Evolutionary conservation across 176 grass and related monocot species (phyloP).

Genomic region (Lolium perenne): DNA sequence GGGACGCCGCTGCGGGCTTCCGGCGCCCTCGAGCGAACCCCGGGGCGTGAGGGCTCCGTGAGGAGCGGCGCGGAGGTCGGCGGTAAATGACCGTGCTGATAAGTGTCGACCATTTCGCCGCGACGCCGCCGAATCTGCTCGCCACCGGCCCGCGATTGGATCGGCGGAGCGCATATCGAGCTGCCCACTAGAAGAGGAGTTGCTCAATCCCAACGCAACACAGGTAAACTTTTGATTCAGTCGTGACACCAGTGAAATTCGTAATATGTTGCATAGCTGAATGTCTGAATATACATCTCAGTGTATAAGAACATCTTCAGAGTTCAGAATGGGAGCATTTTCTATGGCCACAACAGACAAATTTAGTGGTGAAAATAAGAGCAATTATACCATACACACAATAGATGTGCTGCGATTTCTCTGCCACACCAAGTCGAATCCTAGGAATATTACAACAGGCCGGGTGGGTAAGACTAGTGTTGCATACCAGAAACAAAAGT

Average conservation of each 20-base stretch:
- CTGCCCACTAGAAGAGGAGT: not conserved
- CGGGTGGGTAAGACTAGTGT: not conserved
- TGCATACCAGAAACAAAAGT: not conserved
- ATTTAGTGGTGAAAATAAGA: too few relatives aligned
- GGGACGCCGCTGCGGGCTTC: too few relatives aligned
- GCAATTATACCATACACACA: too few relatives aligned
- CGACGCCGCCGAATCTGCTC: not conserved
- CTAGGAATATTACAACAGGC: not conserved
- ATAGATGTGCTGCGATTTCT: too few relatives aligned
- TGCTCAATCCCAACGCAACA: not conserved
- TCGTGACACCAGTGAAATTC: not conserved
- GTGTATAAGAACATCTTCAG: not conserved
- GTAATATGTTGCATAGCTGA: not conserved
- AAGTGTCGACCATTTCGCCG: too few relatives aligned
- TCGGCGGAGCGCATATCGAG: not conserved
- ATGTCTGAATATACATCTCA: not conserved
- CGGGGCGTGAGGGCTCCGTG: too few relatives aligned
- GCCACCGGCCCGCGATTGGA: not conserved
- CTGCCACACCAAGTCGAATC: not conserved
- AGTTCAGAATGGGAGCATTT: not conserved
- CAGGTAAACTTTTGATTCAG: not conserved
- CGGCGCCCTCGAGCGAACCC: too few relatives aligned
- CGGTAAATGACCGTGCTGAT: too few relatives aligned
- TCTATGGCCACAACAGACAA: not conserved
- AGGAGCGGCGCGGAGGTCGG: too few relatives aligned